A percentile compares a stretch with the other conserved stretches of the same genome.
Evolutionary conservation across 2,329 filamentous ascomycete genomes (phyloP).

Genomic region (Sporothrix globosa): DNA sequence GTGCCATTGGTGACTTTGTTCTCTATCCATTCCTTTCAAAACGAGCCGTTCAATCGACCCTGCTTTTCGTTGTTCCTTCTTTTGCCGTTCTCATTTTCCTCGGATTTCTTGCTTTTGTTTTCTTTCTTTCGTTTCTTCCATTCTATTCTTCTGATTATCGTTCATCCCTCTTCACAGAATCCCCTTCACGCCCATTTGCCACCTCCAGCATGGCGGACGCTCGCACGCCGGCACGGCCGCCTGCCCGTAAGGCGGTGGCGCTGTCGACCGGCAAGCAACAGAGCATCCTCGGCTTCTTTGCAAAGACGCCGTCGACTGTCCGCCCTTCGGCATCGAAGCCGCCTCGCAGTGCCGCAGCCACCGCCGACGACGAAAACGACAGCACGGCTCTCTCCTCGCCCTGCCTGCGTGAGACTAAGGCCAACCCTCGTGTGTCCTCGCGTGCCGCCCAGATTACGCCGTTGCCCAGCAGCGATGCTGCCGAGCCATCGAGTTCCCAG

Average conservation of each 20-base stretch:
- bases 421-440: constrained; percentile 48
- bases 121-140: background rate
- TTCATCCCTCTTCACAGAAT: background rate
- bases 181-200: background rate
- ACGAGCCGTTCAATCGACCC: background rate
- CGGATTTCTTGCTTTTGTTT: background rate
- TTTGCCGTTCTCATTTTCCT: background rate
- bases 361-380: constrained; percentile 33
- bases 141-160: background rate
- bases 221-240: constrained; percentile 46
- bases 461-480: constrained; percentile 76
- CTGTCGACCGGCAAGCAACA: constrained; percentile 62
- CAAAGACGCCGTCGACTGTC: constrained; percentile 54
- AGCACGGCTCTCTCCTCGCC: constrained; percentile 40
- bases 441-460: constrained; percentile 62
- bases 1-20: constrained; percentile 15
- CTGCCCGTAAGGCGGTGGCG: constrained; percentile 49
- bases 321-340: constrained; percentile 35
- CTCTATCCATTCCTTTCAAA: background rate
- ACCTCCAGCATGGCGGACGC: constrained; percentile 40
- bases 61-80: background rate
- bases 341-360: constrained; percentile 38
- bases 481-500: constrained; percentile 69
- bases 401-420: constrained; percentile 54
- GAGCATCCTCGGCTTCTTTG: constrained; percentile 80